Percentiles rank a stretch among this genome's conserved stretches.
phyloP scores from a whole-genome alignment of 345 rosid species.

The Rhodamnia rubescens region DNA sequence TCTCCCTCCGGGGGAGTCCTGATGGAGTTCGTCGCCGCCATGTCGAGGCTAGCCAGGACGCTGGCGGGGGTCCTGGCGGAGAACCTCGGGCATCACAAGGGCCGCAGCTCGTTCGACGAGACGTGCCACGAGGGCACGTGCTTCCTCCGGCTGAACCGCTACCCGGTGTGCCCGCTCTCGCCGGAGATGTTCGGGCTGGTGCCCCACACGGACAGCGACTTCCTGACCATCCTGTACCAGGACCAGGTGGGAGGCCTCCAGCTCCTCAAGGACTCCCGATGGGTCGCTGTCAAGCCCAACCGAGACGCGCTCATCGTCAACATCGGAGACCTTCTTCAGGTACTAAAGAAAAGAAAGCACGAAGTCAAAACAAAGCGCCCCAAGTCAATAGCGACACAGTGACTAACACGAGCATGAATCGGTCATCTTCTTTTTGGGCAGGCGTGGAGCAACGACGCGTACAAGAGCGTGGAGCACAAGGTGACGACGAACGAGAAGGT shows the following conservation, averaged over 20 bases:
- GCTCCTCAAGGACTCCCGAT: constrained; percentile 49
- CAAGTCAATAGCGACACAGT: not conserved
- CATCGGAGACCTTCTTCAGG: constrained; percentile 73
- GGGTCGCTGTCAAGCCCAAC: constrained; percentile 63
- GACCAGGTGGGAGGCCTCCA: constrained; percentile 71
- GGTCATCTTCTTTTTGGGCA: constrained; percentile 4
- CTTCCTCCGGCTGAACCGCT: constrained; percentile 49
- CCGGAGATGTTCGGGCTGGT: constrained; percentile 33
- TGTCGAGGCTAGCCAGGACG: constrained; percentile 40
- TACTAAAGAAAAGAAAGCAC: not conserved
- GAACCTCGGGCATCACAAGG: constrained; percentile 18
- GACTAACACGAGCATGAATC: not conserved
- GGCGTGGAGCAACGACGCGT: constrained; percentile 69
- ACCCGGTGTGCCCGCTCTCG: constrained; percentile 43
- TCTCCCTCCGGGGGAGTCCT: constrained; percentile 37
- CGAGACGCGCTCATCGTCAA: constrained; percentile 58
- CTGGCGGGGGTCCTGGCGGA: constrained; percentile 37
- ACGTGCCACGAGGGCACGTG: constrained; percentile 38
- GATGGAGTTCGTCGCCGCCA: constrained; percentile 36
- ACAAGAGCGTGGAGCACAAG: constrained; percentile 57
- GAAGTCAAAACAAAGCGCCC: not conserved
- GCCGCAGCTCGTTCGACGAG: constrained; percentile 4
- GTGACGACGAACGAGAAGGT: constrained; percentile 32
- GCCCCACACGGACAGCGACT: constrained; percentile 69
- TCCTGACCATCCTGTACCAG: constrained; percentile 54